phyloP scores from a whole-genome alignment of 2,329 filamentous ascomycete species.

The Fusarium tricinctum region DNA sequence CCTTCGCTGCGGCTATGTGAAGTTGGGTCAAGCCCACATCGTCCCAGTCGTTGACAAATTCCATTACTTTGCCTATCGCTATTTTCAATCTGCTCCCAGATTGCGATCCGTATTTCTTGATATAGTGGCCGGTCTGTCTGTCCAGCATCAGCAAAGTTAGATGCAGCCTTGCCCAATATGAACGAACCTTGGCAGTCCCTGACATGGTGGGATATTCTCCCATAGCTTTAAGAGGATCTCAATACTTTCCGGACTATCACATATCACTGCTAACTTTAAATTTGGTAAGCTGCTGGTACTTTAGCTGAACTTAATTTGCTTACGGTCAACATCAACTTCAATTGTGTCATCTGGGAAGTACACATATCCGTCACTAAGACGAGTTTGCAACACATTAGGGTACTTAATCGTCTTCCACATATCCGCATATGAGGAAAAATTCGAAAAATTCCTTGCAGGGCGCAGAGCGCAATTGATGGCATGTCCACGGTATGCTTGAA shows the following conservation, averaged over 20 bases:
- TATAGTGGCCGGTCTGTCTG: accelerated
- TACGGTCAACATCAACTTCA: accelerated
- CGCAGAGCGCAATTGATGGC: constrained; percentile 3
- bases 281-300: accelerated
- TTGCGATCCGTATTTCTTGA: not conserved
- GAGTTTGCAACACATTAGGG: accelerated
- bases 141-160: not conserved
- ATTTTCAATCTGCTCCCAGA: accelerated
- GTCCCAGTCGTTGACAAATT: not conserved
- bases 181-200: constrained; percentile 26
- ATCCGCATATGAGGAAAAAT: accelerated
- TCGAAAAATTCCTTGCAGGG: constrained; percentile 3
- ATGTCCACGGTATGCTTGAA: not conserved
- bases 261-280: accelerated
- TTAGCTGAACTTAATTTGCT: not conserved
- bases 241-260: accelerated
- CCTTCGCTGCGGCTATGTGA: constrained; percentile 1
- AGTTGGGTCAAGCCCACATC: accelerated
- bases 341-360: constrained; percentile 17
- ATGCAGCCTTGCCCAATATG: accelerated
- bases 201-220: constrained; percentile 25
- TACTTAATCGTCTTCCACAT: accelerated
- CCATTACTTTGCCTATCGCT: not conserved
- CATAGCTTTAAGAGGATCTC: constrained; percentile 13
- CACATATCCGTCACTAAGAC: accelerated